These are phyloP conservation scores for Colletotrichum somersetense DNA, from an alignment of 2,329 filamentous ascomycete species.

Conservation along the genomic window DNA sequence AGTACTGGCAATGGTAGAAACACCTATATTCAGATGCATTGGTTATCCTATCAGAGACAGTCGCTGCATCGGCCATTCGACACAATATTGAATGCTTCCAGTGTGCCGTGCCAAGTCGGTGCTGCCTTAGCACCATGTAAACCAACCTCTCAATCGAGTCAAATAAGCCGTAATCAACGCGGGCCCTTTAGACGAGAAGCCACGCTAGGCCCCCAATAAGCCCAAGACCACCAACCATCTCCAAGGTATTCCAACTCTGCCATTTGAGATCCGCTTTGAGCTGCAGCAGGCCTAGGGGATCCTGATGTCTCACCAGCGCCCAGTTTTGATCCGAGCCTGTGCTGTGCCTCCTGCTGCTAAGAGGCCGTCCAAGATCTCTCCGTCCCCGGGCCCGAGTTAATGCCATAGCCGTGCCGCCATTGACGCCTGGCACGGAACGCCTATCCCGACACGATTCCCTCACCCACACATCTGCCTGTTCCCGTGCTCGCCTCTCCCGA, in stretches of 20 bases:
- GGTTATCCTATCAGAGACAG: neutral
- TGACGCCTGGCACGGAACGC: neutral
- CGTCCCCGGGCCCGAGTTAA: conserved; percentile 15
- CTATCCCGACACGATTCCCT: conserved; percentile 68
- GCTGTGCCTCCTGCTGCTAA: conserved; percentile 43
- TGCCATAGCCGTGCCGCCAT: conserved; percentile 11
- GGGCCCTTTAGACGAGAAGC: conserved; percentile 54
- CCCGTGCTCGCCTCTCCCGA: conserved; percentile 72
- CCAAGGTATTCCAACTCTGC: conserved; percentile 75
- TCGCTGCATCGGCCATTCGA: no score
- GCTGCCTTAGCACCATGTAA: neutral
- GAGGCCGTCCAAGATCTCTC: neutral
- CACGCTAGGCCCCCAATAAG: conserved; percentile 80
- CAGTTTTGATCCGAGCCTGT: conserved; percentile 39
- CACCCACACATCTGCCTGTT: conserved; percentile 77
- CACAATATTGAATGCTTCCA: neutral
- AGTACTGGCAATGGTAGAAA: neutral
- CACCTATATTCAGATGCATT: neutral
- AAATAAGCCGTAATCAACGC: neutral
- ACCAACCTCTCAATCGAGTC: neutral
- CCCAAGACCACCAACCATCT: conserved; percentile 80
- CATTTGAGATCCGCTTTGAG: conserved; percentile 75
- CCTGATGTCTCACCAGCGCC: conserved; percentile 66
- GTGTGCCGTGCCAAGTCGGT: neutral
- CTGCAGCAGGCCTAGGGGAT: conserved; percentile 83